Evolutionary conservation across 805 yeast species (phyloP), one percentile per base, ranked within the genome.

Genomic region (Lipomyces japonicus): DNA sequence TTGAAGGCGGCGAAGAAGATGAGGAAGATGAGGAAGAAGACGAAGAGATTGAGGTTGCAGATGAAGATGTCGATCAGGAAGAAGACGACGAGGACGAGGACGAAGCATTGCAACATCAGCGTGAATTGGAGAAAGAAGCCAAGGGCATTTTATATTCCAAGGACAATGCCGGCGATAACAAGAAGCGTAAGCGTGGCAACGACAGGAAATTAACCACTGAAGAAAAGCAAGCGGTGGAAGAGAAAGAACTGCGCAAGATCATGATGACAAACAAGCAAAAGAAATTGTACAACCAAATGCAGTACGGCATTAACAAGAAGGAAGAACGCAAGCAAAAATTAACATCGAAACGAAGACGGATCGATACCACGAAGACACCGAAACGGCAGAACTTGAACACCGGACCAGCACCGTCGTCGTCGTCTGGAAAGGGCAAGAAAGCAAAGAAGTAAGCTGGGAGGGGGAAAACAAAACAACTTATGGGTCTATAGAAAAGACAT

Each of bases 191-290:
- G 57, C 63, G 68, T 23, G 68, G 30, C 19, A 37, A 31, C 14
- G 32, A 22, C 31, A 51, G 36, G 41, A 44, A 51, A 35, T 21
- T 32, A 28, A 22, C 68, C 43, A 67, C 75, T 51, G 77, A 75
- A 57, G 78, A 74, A 53, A 79, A 78, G 42, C 84, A 80, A 56
- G 80, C 72, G 39, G 66, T 66, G 25, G 90, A 84, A 72, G 97
- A 89, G 68, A 86, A 87, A 73, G 93, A 90, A 59, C 79, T 91
- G 74, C 86, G 86, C 75, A 82, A 81, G 82, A 87, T 89, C 65
- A 91, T 93, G 98, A 91, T 93, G 98, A 79, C 91, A 62, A 89
- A 89, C 74, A 93, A 91, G 71, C 95, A 91, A 73, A 86, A 89
- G 76, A 87, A 86, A 69, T 75, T 90, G 59, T 93, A 93, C 76